Conservation (phyloP, 352 stramenopile genomes). For the Pythium oligandrum region DNA sequence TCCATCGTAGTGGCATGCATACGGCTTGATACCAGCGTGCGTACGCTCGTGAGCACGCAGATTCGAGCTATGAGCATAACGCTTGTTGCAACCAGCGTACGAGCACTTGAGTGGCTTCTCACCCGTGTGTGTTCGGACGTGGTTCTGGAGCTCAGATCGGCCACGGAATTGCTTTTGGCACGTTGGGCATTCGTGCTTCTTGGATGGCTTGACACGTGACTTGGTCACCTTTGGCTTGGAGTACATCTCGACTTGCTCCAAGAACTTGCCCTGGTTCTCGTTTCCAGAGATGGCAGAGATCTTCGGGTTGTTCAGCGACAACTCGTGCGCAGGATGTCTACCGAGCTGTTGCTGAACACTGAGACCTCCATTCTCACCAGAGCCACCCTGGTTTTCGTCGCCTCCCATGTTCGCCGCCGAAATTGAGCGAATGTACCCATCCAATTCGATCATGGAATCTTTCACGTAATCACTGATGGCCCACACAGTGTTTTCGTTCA, state of each 20-base stretch:
- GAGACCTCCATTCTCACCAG: conserved; percentile 10
- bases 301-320: conserved; percentile 60
- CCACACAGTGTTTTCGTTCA: conserved; percentile 88
- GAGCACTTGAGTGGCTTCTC: conserved; percentile 89
- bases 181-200: conserved; percentile 83
- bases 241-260: conserved; percentile 88
- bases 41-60: conserved; percentile 88
- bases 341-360: conserved; percentile 15
- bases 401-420: conserved; percentile 33
- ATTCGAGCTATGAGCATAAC: conserved; percentile 89
- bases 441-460: conserved; percentile 80
- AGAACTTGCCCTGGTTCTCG: conserved; percentile 81
- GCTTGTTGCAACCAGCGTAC: conserved; percentile 82
- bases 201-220: conserved; percentile 80
- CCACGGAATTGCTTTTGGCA: conserved; percentile 84
- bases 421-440: conserved; percentile 79
- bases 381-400: conserved; percentile 5
- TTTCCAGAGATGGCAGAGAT: conserved; percentile 66
- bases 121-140: conserved; percentile 88
- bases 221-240: conserved; percentile 86
- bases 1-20: conserved; percentile 86
- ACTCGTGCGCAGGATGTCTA: conserved; percentile 28
- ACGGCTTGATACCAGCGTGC: conserved; percentile 88
- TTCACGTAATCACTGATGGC: conserved; percentile 86
- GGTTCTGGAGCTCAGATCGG: conserved; percentile 80